Evolutionary conservation across 495 filamentous ascomycete species (phyloP), one percentile per base, ranked within the genome.

Genomic region (Sporormia fimetaria): DNA sequence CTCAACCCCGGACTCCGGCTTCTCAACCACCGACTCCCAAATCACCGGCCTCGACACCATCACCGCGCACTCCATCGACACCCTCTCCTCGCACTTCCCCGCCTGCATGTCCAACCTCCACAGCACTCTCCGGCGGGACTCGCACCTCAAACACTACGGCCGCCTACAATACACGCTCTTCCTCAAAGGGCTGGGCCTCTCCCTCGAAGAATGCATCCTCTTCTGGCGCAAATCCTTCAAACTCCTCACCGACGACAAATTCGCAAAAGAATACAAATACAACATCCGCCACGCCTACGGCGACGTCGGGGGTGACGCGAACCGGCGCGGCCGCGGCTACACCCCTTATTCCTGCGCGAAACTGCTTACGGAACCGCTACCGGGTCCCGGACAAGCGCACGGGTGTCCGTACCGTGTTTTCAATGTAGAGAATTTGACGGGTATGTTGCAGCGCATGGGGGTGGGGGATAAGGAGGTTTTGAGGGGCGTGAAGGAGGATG

Each of bases 401-500:
- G 92, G 92, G 10, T 99, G 92, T 58, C 92, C 92, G 5, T 99
- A 96, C 55, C 73, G 92, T 11, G 90, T 94, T 60, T 94, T 88
- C 61, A 80, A 72, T 29, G 57, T 76, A 18, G 90, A 99, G 39
- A 96, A 94, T 57, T 69, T 99, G 17, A 73, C 77, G 10, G 62
- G 70, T 2, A 61, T 87, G 41, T 68, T 96, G 41, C 79, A 84
- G 52, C 58, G 63, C 14, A 78, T 77, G 14, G 88, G 87, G 7
- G 73, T 98, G 1, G 72, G 65, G 27, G 90, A 96, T 54, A 68
- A 73, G 24, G 76, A 80, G 1, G 68, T 94, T 18, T 55, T 99
- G 42, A 74, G 76, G 38, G 81, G 76, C 7, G 85, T 96, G 9
- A 76, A 76, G 51, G 82, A 93, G 57, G 92, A 99, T 57, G 81